phyloP scores from a whole-genome alignment of 2,329 filamentous ascomycete species.

The Stenocarpella maydis region DNA sequence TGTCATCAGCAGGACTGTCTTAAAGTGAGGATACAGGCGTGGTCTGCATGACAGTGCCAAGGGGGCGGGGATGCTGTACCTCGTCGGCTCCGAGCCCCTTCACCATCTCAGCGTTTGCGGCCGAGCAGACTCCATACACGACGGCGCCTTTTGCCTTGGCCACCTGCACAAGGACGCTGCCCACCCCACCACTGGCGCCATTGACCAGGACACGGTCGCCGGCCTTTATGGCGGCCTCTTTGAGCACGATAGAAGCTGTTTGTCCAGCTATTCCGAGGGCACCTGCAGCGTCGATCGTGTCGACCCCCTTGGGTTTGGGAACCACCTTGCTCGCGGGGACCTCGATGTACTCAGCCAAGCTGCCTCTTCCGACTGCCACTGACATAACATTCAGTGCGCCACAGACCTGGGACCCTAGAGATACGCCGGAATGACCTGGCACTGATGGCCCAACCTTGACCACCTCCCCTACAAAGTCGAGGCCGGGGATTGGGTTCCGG shows the following conservation, averaged over 20 bases:
- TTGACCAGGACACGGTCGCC: slow-evolving; percentile 53
- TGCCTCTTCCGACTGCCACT: slow-evolving; percentile 43
- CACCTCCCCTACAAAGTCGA: slow-evolving; percentile 48
- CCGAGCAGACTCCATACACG: slow-evolving; percentile 58
- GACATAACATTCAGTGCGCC: slow-evolving; percentile 43
- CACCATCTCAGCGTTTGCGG: slow-evolving; percentile 55
- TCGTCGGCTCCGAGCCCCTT: slow-evolving; percentile 57
- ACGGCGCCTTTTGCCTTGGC: slow-evolving; percentile 50
- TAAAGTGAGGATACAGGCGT: too few species aligned
- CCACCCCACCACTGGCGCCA: slow-evolving; percentile 61
- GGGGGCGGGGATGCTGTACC: slow-evolving; percentile 41
- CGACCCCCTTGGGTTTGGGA: slow-evolving; percentile 39
- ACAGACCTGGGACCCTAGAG: slow-evolving; percentile 42
- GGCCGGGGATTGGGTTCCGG: slow-evolving; percentile 41
- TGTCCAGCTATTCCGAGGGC: slow-evolving; percentile 47
- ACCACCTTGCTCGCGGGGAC: slow-evolving; percentile 44
- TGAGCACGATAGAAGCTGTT: slow-evolving; percentile 44
- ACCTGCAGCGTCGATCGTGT: slow-evolving; percentile 40
- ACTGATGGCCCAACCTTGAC: slow-evolving; percentile 42
- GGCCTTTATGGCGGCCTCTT: slow-evolving; percentile 37
- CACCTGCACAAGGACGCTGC: slow-evolving; percentile 56
- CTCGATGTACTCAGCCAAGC: slow-evolving; percentile 47
- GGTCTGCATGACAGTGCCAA: too few species aligned
- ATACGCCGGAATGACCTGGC: slow-evolving; percentile 26
- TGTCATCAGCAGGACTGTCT: neutral